Evolutionary conservation across 768 basidiomycete species (phyloP), one percentile per base, ranked within the genome.

Genomic region (button mushroom (Agaricus bisporus)): DNA sequence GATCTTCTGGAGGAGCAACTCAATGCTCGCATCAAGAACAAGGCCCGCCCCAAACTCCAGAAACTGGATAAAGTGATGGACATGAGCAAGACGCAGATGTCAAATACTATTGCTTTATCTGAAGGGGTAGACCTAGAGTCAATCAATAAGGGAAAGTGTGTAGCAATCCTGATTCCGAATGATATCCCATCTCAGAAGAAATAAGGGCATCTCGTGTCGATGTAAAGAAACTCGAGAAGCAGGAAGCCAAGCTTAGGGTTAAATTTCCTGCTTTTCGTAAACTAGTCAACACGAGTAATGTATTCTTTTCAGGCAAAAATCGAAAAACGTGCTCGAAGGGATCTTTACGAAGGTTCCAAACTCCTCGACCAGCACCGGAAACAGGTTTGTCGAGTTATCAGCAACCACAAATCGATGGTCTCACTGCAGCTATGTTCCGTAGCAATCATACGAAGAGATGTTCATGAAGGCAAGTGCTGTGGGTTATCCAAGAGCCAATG

Each of bases 381-480:
- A 72, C 92, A 94, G 76, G 89, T 85, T 58, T 51, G 73, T 60
- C 38, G 17, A 4, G 11, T 38, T 26, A 22, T 32, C 25, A 18
- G n/a, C 32, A 36, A 51, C 29, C 41, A 43, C 35, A 25, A 37
- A 25, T 12, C 14, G 25, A 57, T 61, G 48, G 53, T 43, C 15
- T 55, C 28, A 17, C 47, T 5, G 20, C 41, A 38, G 32, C 25
- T 20, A 6, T 41, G 4, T 39, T 28, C 41, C 59, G 36, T 61
- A 98, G 86, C 93, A 98, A 88, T 82, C 86, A 17, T 98, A 98
- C 70, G 95, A 98, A 65, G 97, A 99, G 65, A 86, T 99, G 83
- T 99, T 94, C 73, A 91, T 99, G 90, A 92, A 97, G 79, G 93
- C 85, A 49, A 48, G 50, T 25, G n/a, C 17, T n/a, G 32, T 17